A percentile compares a stretch with the other conserved stretches of the same genome.
Conservation (phyloP, 2,329 filamentous ascomycete genomes). For the Pseudomassariella vexata region DNA sequence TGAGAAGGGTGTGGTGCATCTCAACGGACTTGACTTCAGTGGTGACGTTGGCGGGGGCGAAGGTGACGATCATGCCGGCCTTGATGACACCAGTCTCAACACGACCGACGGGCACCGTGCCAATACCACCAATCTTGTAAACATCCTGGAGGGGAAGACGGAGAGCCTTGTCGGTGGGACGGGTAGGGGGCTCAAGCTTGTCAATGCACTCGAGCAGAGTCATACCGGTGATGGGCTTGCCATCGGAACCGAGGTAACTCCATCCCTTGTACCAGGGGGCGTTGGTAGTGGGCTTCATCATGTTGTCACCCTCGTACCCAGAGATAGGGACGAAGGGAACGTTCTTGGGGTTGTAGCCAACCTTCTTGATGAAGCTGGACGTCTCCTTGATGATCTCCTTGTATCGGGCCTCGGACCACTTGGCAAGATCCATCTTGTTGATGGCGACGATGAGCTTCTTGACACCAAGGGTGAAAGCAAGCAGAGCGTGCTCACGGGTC, state of each 20-base stretch:
- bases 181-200: conserved; percentile 84
- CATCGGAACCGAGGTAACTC: too few species aligned
- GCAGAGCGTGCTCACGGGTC: conserved; percentile 99
- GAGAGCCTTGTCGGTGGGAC: conserved; percentile 98
- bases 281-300: conserved; percentile 85
- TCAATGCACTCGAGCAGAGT: conserved; percentile 99
- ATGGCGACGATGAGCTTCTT: conserved; percentile 99
- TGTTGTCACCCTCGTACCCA: conserved; percentile 99
- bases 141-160: conserved; percentile 99
- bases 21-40: conserved; percentile 99
- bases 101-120: conserved; percentile 99
- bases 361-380: conserved; percentile 99
- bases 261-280: conserved; percentile 99
- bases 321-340: conserved; percentile 99
- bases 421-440: conserved; percentile 99
- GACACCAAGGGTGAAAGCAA: conserved; percentile 99
- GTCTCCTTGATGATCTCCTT: conserved; percentile 99
- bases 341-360: conserved; percentile 99
- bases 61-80: conserved; percentile 91
- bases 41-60: conserved; percentile 97
- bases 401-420: conserved; percentile 96
- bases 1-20: conserved; percentile 99
- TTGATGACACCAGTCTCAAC: conserved; percentile 98
- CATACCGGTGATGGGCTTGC: conserved; percentile 85
- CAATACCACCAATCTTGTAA: conserved; percentile 99